These are phyloP conservation scores for Ophiostoma pallidulum DNA, from an alignment of 2,329 filamentous ascomycete genomes.

Conservation along the genomic window DNA sequence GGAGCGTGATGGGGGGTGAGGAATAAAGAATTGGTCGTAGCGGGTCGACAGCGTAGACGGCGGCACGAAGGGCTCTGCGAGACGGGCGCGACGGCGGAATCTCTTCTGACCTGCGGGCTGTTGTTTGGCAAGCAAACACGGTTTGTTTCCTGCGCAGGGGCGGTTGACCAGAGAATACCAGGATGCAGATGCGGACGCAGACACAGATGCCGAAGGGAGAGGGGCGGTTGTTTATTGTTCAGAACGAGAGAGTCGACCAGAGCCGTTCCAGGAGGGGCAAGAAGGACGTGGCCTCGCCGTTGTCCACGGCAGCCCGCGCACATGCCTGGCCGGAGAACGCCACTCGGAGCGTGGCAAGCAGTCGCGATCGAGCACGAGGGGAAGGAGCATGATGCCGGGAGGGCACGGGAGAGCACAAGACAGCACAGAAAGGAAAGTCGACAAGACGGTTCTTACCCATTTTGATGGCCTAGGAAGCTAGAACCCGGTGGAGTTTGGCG, in stretches of 20 bases:
- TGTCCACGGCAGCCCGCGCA: no score
- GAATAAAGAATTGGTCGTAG: neutral
- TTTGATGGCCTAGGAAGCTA: constrained; percentile 21
- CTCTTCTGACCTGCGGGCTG: no score
- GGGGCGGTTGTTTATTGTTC: no score
- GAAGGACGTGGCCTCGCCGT: neutral
- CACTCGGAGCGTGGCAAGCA: neutral
- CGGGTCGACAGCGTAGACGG: no score
- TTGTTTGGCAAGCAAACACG: neutral
- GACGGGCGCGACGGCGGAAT: no score
- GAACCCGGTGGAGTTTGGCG: constrained; percentile 1
- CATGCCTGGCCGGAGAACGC: no score
- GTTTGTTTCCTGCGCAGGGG: no score
- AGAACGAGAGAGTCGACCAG: neutral
- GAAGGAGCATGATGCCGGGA: neutral
- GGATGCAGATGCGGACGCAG: no score
- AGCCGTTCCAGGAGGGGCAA: neutral
- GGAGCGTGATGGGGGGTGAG: neutral
- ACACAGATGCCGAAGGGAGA: no score
- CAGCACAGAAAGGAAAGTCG: constrained; percentile 11
- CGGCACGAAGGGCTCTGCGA: no score
- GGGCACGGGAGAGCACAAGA: neutral
- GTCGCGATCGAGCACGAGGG: neutral
- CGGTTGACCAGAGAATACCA: no score
- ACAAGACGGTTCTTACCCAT: constrained; percentile 36